A percentile compares a stretch with the other conserved stretches of the same genome.
Conservation (phyloP, 2,329 filamentous ascomycete genomes). For the Calonectria ilicicola region DNA sequence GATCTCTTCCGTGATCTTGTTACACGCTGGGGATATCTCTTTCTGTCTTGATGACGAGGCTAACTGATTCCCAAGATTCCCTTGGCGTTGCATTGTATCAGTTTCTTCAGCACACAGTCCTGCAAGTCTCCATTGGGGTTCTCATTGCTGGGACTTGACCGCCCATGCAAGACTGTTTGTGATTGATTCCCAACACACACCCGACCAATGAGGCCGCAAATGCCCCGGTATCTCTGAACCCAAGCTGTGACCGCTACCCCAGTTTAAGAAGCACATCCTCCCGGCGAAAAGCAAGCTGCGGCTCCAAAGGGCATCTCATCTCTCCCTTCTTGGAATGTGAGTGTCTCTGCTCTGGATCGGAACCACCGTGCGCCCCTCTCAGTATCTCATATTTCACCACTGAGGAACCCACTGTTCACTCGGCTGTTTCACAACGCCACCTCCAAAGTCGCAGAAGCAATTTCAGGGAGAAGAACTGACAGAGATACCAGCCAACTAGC, state of each 20-base stretch:
- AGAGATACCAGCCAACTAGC: constrained; percentile 38
- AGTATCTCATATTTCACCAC: constrained; percentile 48
- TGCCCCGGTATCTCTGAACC: constrained; percentile 35
- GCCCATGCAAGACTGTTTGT: constrained; percentile 29
- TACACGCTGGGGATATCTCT: neutral
- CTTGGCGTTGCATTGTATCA: constrained; percentile 18
- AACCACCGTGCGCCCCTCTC: constrained; percentile 48
- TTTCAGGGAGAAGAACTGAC: constrained; percentile 48
- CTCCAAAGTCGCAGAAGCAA: constrained; percentile 48
- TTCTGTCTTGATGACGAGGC: constrained; percentile 1
- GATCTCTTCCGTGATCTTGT: neutral
- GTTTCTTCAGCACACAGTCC: constrained; percentile 36
- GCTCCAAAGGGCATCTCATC: constrained; percentile 41
- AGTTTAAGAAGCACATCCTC: constrained; percentile 32
- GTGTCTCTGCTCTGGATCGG: constrained; percentile 52
- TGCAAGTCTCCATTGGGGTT: constrained; percentile 29
- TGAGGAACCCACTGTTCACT: constrained; percentile 46
- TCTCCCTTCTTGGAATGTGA: constrained; percentile 52
- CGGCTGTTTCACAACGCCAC: constrained; percentile 52
- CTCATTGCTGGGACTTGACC: constrained; percentile 34
- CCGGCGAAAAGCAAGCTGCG: constrained; percentile 24
- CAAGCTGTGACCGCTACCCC: constrained; percentile 34
- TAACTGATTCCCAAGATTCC: constrained; percentile 25
- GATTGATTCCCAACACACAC: constrained; percentile 31
- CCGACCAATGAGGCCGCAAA: constrained; percentile 35